Evolutionary conservation across 305 asterid species (phyloP).

Genomic region (Rubia balearica): DNA sequence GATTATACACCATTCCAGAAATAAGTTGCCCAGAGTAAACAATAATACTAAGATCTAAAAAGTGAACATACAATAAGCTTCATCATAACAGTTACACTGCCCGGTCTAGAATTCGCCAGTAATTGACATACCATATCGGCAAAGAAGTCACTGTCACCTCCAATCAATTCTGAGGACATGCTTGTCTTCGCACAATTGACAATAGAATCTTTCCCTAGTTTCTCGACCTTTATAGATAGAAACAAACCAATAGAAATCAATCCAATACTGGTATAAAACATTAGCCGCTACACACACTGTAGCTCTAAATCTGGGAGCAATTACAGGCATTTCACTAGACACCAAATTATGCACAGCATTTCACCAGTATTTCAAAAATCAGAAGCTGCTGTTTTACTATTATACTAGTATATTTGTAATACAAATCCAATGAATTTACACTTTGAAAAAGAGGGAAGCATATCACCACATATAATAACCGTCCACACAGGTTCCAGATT

Average conservation of each 20-base stretch:
- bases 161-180: constrained; percentile 94
- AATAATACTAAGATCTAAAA: neutral
- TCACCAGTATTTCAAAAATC: neutral
- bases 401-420: neutral
- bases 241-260: neutral
- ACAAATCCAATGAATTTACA: neutral
- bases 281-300: neutral
- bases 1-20: neutral
- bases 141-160: constrained; percentile 77
- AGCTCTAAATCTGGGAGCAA: neutral
- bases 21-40: neutral
- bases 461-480: neutral
- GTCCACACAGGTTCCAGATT: neutral
- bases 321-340: neutral
- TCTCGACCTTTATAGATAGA: constrained; percentile 55
- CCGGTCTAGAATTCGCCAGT: constrained; percentile 10
- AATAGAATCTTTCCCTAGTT: constrained; percentile 84
- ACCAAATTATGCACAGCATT: neutral
- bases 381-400: too few relatives aligned
- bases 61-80: neutral
- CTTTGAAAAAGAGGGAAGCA: neutral
- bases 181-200: constrained; percentile 94
- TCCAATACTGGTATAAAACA: neutral
- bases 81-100: neutral
- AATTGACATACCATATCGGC: constrained; percentile 63